phyloP scores from a whole-genome alignment of 1,284 basidiomycete species.

The Microbotryum intermedium region DNA sequence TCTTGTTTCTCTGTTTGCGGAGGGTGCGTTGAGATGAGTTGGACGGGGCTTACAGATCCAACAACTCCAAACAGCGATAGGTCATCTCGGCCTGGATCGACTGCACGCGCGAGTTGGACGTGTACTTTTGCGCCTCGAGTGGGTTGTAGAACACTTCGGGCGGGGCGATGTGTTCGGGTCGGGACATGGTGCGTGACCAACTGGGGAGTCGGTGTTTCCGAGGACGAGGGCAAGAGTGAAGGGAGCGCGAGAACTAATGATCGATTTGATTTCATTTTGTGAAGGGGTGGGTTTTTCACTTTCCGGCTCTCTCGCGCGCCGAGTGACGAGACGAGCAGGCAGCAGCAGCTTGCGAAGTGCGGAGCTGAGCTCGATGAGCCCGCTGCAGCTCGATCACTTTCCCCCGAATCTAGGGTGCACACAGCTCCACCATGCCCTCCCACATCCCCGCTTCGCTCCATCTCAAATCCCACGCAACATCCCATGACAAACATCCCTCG shows the following conservation, averaged over 20 bases:
- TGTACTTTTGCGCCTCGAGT: conserved; percentile 90
- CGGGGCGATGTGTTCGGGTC: conserved; percentile 90
- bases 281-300: no score
- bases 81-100: conserved; percentile 98
- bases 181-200: conserved; percentile 27
- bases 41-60: conserved; percentile 52
- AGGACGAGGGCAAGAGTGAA: no score
- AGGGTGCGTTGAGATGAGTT: neutral
- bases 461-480: neutral
- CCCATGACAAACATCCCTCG: neutral
- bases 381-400: no score
- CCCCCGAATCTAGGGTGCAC: no score
- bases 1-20: no score
- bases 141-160: conserved; percentile 99
- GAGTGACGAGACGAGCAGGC: no score
- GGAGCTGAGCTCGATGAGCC: no score
- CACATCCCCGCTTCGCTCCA: conserved; percentile 7
- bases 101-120: conserved; percentile 83
- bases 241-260: no score
- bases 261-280: no score
- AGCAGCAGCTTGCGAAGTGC: no score
- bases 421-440: conserved; percentile 2
- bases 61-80: conserved; percentile 82
- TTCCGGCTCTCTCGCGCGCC: no score
- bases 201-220: no score